Base-by-base conservation (phyloP, 2,329 filamentous ascomycete species). In the Hortaea werneckii region DNA sequence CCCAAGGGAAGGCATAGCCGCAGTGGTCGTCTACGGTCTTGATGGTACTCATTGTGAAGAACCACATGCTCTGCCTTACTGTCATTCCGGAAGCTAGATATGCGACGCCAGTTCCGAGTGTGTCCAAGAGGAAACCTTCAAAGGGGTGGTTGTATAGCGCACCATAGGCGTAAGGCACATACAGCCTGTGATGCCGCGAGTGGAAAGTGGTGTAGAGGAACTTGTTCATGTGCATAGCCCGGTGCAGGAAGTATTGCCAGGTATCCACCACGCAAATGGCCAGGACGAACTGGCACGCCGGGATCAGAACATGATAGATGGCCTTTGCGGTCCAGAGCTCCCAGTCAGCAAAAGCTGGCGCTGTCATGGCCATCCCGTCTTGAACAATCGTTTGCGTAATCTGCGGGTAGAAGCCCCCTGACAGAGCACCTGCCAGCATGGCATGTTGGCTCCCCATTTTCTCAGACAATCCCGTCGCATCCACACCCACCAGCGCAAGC, bases 1-100 rank as follows among this genome's bases (percentile, higher is more conserved):
- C 92, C 80, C 85, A 96, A 1, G 92, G 92, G 50, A 98, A 82
- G n/a, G 80, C 76, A 63, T 96, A 98, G 53, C 92, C 92, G 66
- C 90, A 95, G 70, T 98, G 92, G 63, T 98, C 92, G 61, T 95
- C 89, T 27, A 96, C 87, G 0, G 92, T 96, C 74, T 98, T 98
- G 73, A 95, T 80, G 6, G 87, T 94, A 29, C 85, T 90, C 65
- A 80, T 77, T 42, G 83, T 82, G 67, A 95, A 96, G 73, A 95
- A 95, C 66, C 79, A 78, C 72, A 95, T 89, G 57, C 82, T 84
- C 66, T 94, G 87, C 44, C 89, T 82, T 41, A 82, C 75, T n/a
- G 80, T 87, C 84, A 96, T 84, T 50, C 83, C 77, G 0, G 86
- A 79, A 9, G 85, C 61, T 59, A 95, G 82, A 70, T 94, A 96